phyloP scores from a whole-genome alignment of 768 basidiomycete genomes.

The Tulasnella sp. region DNA sequence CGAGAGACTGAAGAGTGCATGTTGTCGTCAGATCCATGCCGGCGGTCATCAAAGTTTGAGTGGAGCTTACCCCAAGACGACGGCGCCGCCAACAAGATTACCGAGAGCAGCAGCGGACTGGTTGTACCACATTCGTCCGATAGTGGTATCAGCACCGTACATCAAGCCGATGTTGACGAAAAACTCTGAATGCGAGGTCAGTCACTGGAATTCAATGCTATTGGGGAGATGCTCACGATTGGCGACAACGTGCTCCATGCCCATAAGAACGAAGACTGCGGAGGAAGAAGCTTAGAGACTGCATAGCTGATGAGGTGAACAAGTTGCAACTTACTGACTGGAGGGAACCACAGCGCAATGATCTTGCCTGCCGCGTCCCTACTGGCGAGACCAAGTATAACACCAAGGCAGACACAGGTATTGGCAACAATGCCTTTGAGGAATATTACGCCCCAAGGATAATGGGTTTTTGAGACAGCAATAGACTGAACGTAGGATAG shows the following conservation, averaged over 20 bases:
- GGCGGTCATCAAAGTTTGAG: background rate
- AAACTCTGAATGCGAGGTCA: constrained; percentile 11
- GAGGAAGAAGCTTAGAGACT: background rate
- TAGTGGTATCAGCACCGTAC: constrained; percentile 16
- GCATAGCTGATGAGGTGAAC: background rate
- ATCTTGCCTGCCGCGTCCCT: constrained; percentile 18
- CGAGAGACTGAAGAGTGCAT: background rate
- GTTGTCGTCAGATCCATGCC: background rate
- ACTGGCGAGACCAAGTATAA: constrained; percentile 16
- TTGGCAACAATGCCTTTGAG: constrained; percentile 17
- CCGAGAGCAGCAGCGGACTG: constrained; percentile 17
- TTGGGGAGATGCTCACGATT: constrained; percentile 10
- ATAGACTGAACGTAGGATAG: constrained; percentile 12
- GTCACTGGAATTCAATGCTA: background rate
- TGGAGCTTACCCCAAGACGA: constrained; percentile 14
- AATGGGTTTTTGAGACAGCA: constrained; percentile 13
- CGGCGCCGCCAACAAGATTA: constrained; percentile 16
- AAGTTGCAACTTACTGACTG: constrained; percentile 14
- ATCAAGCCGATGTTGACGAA: constrained; percentile 17
- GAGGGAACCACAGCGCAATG: constrained; percentile 17
- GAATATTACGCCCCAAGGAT: constrained; percentile 17
- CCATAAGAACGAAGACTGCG: background rate
- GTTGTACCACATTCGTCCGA: constrained; percentile 17
- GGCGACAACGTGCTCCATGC: constrained; percentile 17
- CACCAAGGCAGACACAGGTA: constrained; percentile 17